Percentiles rank a stretch among this genome's conserved stretches.
phyloP scores from a whole-genome alignment of 192 early-diverging fungal species.

The Podila horticola region DNA sequence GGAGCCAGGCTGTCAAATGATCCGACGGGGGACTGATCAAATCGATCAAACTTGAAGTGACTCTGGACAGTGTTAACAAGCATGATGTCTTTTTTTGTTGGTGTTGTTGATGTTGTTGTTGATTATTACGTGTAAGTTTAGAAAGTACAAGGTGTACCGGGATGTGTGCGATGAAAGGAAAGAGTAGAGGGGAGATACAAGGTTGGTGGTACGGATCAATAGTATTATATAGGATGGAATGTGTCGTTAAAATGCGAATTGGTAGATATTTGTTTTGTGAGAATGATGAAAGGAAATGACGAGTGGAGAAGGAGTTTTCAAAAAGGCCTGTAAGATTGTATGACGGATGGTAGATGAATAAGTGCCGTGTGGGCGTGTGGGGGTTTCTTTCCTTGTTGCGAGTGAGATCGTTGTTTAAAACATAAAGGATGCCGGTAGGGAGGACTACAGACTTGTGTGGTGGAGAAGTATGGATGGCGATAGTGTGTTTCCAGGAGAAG shows the following conservation, averaged over 20 bases:
- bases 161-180: background rate
- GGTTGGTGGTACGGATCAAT: background rate
- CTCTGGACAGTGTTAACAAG: slow-evolving; percentile 41
- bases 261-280: no score
- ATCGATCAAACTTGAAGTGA: slow-evolving; percentile 46
- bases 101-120: no score
- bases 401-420: slow-evolving; percentile 17
- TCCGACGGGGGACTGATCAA: slow-evolving; percentile 24
- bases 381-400: slow-evolving; percentile 19
- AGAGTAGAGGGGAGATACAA: background rate
- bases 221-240: background rate
- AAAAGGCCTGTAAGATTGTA: background rate
- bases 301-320: slow-evolving; percentile 3
- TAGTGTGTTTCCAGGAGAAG: no score
- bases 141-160: background rate
- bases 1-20: slow-evolving; percentile 26
- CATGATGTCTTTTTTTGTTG: slow-evolving; percentile 12
- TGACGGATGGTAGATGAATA: background rate
- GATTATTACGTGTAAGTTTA: background rate
- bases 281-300: background rate
- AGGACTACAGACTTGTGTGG: slow-evolving; percentile 18
- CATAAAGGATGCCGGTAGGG: slow-evolving; percentile 28
- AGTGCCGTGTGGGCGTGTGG: slow-evolving; percentile 54
- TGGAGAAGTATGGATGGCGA: background rate
- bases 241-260: background rate